These are phyloP conservation scores for Zygnema circumcarinatum DNA, from an alignment of 139 green algal species.

Conservation along the genomic window DNA sequence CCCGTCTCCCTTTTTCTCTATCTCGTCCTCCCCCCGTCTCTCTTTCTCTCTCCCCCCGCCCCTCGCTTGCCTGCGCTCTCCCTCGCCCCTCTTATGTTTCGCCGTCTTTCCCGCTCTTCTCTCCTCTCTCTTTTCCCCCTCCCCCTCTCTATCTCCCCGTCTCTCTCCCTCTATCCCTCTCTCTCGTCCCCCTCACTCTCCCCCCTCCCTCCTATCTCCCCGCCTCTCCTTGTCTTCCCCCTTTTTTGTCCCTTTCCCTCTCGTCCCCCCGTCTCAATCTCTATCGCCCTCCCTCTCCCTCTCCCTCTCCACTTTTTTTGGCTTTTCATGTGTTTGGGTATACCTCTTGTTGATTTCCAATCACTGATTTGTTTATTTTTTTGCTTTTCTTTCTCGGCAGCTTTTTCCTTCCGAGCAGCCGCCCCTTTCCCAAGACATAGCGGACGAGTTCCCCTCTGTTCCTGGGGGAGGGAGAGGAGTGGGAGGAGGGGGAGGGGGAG, in stretches of 20 bases:
- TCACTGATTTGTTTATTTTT: too few relatives aligned
- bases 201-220: neutral
- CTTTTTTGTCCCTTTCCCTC: neutral
- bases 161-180: constrained; percentile 1
- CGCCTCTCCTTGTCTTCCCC: neutral
- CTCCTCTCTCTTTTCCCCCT: neutral
- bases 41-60: neutral
- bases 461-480: too few relatives aligned
- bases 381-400: too few relatives aligned
- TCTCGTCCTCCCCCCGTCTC: neutral
- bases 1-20: neutral
- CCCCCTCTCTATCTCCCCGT: neutral
- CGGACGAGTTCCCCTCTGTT: too few relatives aligned
- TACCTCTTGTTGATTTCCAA: neutral
- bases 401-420: neutral
- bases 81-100: too few relatives aligned
- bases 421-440: neutral
- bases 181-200: neutral
- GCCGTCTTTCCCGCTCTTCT: neutral
- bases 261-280: neutral
- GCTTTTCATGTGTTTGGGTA: neutral
- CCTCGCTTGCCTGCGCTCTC: neutral
- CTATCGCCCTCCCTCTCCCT: neutral
- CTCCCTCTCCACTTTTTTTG: neutral
- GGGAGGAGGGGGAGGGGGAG: too few relatives aligned